phyloP scores from a whole-genome alignment of 768 basidiomycete species.

The Hypholoma sublateritium region DNA sequence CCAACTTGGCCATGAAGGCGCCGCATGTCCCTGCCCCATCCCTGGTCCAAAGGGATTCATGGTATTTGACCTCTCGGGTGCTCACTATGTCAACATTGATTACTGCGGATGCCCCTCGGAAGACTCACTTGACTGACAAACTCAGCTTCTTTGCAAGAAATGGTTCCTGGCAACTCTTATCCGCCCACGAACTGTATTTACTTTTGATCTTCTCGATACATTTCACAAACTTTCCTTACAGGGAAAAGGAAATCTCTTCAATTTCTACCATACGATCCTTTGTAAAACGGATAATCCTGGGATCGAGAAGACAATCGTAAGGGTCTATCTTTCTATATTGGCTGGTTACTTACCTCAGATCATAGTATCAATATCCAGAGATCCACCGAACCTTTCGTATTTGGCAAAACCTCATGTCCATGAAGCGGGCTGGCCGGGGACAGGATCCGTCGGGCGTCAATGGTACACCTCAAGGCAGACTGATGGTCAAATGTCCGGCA shows the following conservation, averaged over 20 bases:
- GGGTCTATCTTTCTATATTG: too few species aligned
- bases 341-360: too few species aligned
- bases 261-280: conserved; percentile 15
- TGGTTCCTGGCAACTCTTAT: conserved; percentile 9
- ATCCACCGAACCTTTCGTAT: conserved; percentile 7
- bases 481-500: conserved; percentile 15
- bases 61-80: conserved; percentile 12
- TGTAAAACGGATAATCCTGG: conserved; percentile 3
- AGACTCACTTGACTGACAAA: background rate
- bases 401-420: conserved; percentile 9
- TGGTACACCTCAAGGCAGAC: conserved; percentile 1
- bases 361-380: conserved; percentile 14
- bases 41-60: conserved; percentile 6
- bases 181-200: conserved; percentile 9
- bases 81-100: conserved; percentile 9
- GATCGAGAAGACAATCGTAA: too few species aligned
- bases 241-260: conserved; percentile 9
- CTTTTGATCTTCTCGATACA: conserved; percentile 10
- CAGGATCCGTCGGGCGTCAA: conserved; percentile 8
- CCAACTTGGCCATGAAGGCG: too few species aligned
- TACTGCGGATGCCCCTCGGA: conserved; percentile 8
- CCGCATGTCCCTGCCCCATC: background rate
- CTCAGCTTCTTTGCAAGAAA: conserved; percentile 9
- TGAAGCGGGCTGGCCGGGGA: conserved; percentile 15
- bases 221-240: background rate